phyloP scores from a whole-genome alignment of 139 green algal genomes.

The Tetraselmis striata region DNA sequence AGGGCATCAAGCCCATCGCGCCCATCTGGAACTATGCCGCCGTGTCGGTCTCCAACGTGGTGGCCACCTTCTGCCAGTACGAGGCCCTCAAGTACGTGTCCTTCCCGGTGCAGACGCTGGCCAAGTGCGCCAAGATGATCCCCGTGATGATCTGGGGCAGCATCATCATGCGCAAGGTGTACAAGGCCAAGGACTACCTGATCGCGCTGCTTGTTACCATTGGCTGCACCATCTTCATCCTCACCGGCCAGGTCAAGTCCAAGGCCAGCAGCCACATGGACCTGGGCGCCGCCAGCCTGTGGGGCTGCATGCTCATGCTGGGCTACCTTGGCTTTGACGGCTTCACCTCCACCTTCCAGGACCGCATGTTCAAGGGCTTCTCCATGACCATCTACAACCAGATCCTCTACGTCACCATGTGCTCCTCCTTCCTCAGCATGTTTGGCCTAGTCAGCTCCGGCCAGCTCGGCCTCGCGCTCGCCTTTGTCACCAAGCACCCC shows the following conservation, averaged over 20 bases:
- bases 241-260: constrained; percentile 30
- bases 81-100: constrained; percentile 50
- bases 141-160: constrained; percentile 97
- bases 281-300: constrained; percentile 32
- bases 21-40: constrained; percentile 67
- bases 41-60: constrained; percentile 59
- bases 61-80: constrained; percentile 50
- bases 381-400: constrained; percentile 51
- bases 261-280: constrained; percentile 21
- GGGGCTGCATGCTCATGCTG: constrained; percentile 29
- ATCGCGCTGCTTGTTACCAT: constrained; percentile 27
- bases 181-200: constrained; percentile 48
- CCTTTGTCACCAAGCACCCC: constrained; percentile 63
- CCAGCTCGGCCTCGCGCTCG: constrained; percentile 51
- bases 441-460: constrained; percentile 46
- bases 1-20: constrained; percentile 56
- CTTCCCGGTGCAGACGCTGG: constrained; percentile 41
- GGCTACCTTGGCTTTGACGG: constrained; percentile 42
- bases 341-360: constrained; percentile 57
- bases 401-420: constrained; percentile 70
- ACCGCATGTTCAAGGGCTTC: constrained; percentile 46
- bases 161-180: constrained; percentile 81
- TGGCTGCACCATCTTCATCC: constrained; percentile 35
- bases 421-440: constrained; percentile 46
- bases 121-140: constrained; percentile 87